Conservation (phyloP, 2,329 filamentous ascomycete species). For the Simplicillium aogashimaense region DNA sequence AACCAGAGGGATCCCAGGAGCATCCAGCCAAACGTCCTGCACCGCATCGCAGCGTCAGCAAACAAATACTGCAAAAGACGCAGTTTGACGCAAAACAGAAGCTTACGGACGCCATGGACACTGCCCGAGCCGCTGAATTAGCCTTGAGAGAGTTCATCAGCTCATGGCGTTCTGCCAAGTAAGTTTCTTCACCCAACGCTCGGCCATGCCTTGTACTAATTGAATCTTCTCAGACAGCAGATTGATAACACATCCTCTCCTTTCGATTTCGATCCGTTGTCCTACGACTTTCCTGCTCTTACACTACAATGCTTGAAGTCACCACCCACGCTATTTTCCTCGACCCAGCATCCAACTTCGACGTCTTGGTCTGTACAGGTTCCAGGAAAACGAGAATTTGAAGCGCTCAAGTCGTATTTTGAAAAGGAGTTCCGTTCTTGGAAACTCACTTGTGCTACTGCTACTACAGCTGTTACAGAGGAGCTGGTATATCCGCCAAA, state of each 20-base stretch:
- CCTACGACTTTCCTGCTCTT: slow-evolving; percentile 77
- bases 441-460: slow-evolving; percentile 42
- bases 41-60: slow-evolving; percentile 34
- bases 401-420: slow-evolving; percentile 60
- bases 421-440: slow-evolving; percentile 57
- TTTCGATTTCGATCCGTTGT: slow-evolving; percentile 75
- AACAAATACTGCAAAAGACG: slow-evolving; percentile 44
- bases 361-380: slow-evolving; percentile 75
- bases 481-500: slow-evolving; percentile 39
- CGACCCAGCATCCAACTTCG: slow-evolving; percentile 66
- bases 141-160: slow-evolving; percentile 75
- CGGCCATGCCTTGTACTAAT: slow-evolving; percentile 7
- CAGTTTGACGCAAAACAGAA: slow-evolving; percentile 56
- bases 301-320: slow-evolving; percentile 72
- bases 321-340: slow-evolving; percentile 73
- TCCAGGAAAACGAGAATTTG: slow-evolving; percentile 63
- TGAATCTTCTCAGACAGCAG: slow-evolving; percentile 32
- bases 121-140: slow-evolving; percentile 73
- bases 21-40: slow-evolving; percentile 22
- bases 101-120: slow-evolving; percentile 63
- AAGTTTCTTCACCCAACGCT: slow-evolving; percentile 27
- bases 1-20: slow-evolving; percentile 21
- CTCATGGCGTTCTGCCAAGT: slow-evolving; percentile 77
- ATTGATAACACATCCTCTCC: slow-evolving; percentile 45
- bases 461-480: slow-evolving; percentile 37